phyloP scores from a whole-genome alignment of 2,329 filamentous ascomycete genomes.

The Bipolaris oryzae region DNA sequence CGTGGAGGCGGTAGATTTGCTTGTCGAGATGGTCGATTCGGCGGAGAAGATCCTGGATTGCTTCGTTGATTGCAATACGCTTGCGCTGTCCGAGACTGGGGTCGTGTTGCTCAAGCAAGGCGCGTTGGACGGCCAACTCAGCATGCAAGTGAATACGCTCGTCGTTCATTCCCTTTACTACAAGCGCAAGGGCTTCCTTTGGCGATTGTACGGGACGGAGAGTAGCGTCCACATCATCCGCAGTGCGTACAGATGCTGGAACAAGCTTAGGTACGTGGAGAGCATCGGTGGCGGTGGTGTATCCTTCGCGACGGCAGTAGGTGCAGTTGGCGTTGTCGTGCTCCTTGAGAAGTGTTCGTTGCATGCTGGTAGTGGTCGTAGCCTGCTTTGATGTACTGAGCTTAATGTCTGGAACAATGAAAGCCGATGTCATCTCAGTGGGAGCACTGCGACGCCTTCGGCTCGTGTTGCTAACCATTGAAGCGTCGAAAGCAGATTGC shows the following conservation, averaged over 20 bases:
- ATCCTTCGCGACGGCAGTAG: slow-evolving; percentile 58
- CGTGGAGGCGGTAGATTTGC: slow-evolving; percentile 81
- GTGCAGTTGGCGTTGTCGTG: slow-evolving; percentile 63
- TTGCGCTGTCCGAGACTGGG: slow-evolving; percentile 65
- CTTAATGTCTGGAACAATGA: slow-evolving; percentile 69
- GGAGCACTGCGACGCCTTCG: slow-evolving; percentile 57
- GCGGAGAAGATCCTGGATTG: slow-evolving; percentile 66
- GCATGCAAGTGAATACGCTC: slow-evolving; percentile 79
- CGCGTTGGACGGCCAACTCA: slow-evolving; percentile 66
- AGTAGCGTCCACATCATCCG: slow-evolving; percentile 63
- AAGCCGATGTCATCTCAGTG: slow-evolving; percentile 67
- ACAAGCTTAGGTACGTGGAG: slow-evolving; percentile 56
- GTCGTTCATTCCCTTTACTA: slow-evolving; percentile 81
- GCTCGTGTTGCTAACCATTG: slow-evolving; percentile 57
- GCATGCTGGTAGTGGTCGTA: slow-evolving; percentile 26
- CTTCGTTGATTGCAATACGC: slow-evolving; percentile 64
- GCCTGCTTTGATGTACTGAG: slow-evolving; percentile 46
- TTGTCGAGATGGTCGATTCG: slow-evolving; percentile 75
- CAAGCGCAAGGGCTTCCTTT: slow-evolving; percentile 74
- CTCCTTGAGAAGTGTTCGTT: slow-evolving; percentile 44
- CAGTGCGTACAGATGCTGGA: slow-evolving; percentile 58
- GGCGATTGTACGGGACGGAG: slow-evolving; percentile 69
- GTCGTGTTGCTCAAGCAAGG: slow-evolving; percentile 67
- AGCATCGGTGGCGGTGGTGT: slow-evolving; percentile 34
- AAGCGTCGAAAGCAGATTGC: slow-evolving; percentile 42